A percentile compares a stretch with the other conserved stretches of the same genome.
Evolutionary conservation across 768 basidiomycete species (phyloP).

Genomic region (Hydnum rufescens): DNA sequence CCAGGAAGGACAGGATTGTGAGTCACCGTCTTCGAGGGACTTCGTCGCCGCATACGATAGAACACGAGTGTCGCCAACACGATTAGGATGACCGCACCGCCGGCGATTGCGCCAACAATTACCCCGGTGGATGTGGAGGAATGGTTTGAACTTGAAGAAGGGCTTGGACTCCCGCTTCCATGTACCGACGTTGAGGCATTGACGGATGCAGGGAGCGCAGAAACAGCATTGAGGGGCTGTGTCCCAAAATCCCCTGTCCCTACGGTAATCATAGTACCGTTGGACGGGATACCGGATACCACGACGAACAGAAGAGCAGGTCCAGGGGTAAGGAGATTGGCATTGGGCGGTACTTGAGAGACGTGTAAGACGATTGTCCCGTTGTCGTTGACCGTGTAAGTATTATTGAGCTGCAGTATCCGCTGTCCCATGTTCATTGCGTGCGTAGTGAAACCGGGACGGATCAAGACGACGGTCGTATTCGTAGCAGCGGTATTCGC

Average conservation of each 20-base stretch:
- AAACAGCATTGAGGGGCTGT: constrained; percentile 33
- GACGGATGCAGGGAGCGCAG: constrained; percentile 25
- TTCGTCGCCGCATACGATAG: constrained; percentile 9
- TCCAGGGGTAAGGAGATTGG: constrained; percentile 77
- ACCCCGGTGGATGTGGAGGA: constrained; percentile 4
- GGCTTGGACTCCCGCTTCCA: constrained; percentile 22
- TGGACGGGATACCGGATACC: constrained; percentile 67
- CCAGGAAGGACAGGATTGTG: no score
- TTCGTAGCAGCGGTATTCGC: constrained; percentile 54
- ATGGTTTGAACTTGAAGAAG: constrained; percentile 8
- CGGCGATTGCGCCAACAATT: constrained; percentile 18
- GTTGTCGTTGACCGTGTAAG: constrained; percentile 63
- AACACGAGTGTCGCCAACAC: constrained; percentile 25
- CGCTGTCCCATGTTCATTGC: constrained; percentile 79
- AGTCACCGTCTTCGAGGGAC: no score
- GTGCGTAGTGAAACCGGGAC: constrained; percentile 44
- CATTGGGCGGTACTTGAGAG: constrained; percentile 62
- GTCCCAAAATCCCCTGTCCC: constrained; percentile 60
- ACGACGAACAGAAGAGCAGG: constrained; percentile 70
- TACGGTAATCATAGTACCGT: constrained; percentile 54
- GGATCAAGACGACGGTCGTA: constrained; percentile 55
- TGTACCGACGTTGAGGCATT: constrained; percentile 11
- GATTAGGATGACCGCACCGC: constrained; percentile 31
- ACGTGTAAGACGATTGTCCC: constrained; percentile 64
- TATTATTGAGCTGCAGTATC: constrained; percentile 60